A percentile compares a stretch with the other conserved stretches of the same genome.
Conservation (phyloP, 257 asterid genomes). For the Osmanthus fragrans region DNA sequence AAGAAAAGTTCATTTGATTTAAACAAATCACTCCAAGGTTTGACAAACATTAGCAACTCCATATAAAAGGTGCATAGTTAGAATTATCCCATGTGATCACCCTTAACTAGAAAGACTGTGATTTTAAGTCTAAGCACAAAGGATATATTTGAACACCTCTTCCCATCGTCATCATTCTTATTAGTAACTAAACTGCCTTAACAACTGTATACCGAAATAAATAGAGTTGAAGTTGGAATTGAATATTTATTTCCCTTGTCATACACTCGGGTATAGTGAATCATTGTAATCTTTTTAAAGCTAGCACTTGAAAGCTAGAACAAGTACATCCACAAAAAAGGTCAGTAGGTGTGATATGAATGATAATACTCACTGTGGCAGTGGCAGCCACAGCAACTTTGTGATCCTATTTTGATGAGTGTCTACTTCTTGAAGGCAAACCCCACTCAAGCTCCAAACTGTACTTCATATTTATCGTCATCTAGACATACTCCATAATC, state of each 20-base stretch:
- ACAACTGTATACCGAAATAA: neutral
- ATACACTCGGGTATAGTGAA: neutral
- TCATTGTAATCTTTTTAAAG: neutral
- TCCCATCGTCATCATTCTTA: neutral
- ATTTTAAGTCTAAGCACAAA: no score
- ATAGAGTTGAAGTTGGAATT: neutral
- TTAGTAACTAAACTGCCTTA: neutral
- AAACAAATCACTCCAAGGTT: neutral
- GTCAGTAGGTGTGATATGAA: neutral
- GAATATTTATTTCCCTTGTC: neutral
- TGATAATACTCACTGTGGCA: constrained; percentile 59
- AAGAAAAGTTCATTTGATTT: neutral
- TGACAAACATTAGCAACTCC: no score
- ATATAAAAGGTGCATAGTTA: neutral
- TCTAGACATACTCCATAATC: no score
- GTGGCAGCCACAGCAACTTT: constrained; percentile 61
- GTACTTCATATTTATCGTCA: constrained; percentile 82
- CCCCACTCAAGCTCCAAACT: constrained; percentile 82
- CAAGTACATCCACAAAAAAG: neutral
- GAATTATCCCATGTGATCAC: constrained; percentile 31
- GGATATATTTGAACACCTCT: neutral
- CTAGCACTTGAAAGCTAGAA: neutral
- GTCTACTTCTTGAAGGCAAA: constrained; percentile 70
- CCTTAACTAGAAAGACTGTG: no score
- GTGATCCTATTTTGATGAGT: constrained; percentile 58